Evolutionary conservation across 2,329 filamentous ascomycete species (phyloP).

Genomic region (Aspergillus quadricinctus): DNA sequence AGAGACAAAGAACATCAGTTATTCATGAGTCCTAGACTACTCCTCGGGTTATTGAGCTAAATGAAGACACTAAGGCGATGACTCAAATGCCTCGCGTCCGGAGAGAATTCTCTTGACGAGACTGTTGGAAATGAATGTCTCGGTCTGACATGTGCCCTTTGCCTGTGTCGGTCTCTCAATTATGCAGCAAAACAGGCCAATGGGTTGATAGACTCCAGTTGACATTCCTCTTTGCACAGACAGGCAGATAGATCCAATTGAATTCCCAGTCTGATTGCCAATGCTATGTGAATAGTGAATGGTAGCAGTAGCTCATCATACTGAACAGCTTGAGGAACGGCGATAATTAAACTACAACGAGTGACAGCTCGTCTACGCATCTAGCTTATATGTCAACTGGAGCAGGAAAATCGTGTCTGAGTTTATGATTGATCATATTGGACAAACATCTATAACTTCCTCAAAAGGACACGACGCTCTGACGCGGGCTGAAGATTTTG

Average conservation of each 20-base stretch:
- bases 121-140: not conserved
- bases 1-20: not conserved
- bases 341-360: no score
- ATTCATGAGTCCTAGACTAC: not conserved
- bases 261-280: not conserved
- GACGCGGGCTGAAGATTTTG: not conserved
- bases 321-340: no score
- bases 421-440: not conserved
- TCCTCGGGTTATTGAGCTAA: not conserved
- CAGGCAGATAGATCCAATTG: not conserved
- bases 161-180: not conserved
- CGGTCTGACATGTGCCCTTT: not conserved
- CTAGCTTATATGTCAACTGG: no score
- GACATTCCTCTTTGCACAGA: not conserved
- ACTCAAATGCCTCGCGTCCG: not conserved
- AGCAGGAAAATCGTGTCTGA: not conserved
- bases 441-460: not conserved
- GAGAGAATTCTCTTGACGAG: not conserved
- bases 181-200: not conserved
- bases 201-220: not conserved
- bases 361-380: no score
- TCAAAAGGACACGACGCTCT: not conserved
- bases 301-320: no score
- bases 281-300: not conserved
- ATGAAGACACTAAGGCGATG: not conserved